A percentile compares a stretch with the other conserved stretches of the same genome.
phyloP scores from a whole-genome alignment of 352 stramenopile genomes.

The Pythium volutum region DNA sequence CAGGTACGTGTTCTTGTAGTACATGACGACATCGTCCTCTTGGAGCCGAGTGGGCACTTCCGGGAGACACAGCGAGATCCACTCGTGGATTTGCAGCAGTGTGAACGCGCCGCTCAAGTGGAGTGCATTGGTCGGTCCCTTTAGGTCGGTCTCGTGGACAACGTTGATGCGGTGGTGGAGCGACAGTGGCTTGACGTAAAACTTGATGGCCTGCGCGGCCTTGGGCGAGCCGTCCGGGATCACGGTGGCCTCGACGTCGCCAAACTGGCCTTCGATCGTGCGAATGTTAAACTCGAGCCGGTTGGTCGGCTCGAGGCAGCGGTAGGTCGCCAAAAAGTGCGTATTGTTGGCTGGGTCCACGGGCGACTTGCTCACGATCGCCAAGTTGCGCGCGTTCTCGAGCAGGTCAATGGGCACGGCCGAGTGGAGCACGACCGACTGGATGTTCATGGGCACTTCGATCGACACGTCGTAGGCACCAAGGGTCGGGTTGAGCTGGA shows the following conservation, averaged over 20 bases:
- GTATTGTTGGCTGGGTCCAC: slow-evolving; percentile 47
- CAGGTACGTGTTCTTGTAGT: slow-evolving; percentile 78
- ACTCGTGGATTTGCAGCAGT: slow-evolving; percentile 85
- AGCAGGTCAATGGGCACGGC: slow-evolving; percentile 73
- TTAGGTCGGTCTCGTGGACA: slow-evolving; percentile 48
- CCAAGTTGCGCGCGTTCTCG: slow-evolving; percentile 71
- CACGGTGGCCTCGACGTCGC: slow-evolving; percentile 73
- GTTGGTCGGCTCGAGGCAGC: slow-evolving; percentile 74
- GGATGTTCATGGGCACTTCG: slow-evolving; percentile 78
- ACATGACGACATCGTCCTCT: slow-evolving; percentile 64
- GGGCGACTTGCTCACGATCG: slow-evolving; percentile 71
- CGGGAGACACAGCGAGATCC: slow-evolving; percentile 73
- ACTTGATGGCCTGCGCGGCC: slow-evolving; percentile 61
- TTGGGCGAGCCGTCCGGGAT: slow-evolving; percentile 63
- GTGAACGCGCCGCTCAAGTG: slow-evolving; percentile 76
- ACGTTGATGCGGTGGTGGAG: slow-evolving; percentile 79
- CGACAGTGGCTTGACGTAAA: slow-evolving; percentile 80
- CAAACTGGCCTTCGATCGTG: slow-evolving; percentile 85
- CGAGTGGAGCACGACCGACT: slow-evolving; percentile 73
- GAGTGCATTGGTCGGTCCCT: slow-evolving; percentile 56
- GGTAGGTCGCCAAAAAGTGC: slow-evolving; percentile 78
- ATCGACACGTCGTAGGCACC: slow-evolving; percentile 78
- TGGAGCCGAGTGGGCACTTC: slow-evolving; percentile 73
- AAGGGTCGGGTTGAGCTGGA: slow-evolving; percentile 65
- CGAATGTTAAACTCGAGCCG: slow-evolving; percentile 77